These are phyloP conservation scores for Dalechampia spathulata DNA, from an alignment of 441 rosid genomes.

Conservation along the genomic window DNA sequence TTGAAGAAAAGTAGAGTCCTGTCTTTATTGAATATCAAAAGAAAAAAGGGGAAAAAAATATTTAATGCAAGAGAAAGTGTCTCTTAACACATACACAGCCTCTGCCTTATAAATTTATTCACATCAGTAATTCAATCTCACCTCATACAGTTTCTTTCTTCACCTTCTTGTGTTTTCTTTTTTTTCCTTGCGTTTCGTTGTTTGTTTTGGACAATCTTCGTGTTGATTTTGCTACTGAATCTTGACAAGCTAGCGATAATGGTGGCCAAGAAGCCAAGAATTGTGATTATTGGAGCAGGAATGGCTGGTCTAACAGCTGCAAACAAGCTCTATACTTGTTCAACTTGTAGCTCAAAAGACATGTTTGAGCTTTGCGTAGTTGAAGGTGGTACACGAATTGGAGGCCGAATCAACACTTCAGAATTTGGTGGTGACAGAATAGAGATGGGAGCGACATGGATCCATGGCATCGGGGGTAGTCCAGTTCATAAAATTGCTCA, in stretches of 20 bases:
- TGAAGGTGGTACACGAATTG: slow-evolving; percentile 86
- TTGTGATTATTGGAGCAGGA: slow-evolving; percentile 92
- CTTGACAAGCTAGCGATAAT: slow-evolving; percentile 14
- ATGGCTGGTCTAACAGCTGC: slow-evolving; percentile 98
- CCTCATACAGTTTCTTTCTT: slow-evolving; percentile 30
- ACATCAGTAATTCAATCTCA: slow-evolving; percentile 34
- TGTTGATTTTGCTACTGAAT: slow-evolving; percentile 5
- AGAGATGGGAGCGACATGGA: slow-evolving; percentile 99
- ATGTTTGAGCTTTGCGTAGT: slow-evolving; percentile 74
- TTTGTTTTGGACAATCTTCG: not conserved
- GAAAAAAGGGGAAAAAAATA: no score
- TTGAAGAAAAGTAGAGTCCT: slow-evolving; percentile 42
- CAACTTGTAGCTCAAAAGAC: slow-evolving; percentile 28
- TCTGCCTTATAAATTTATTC: slow-evolving; percentile 45
- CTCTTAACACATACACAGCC: slow-evolving; percentile 1
- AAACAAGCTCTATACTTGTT: slow-evolving; percentile 59
- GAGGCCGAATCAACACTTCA: slow-evolving; percentile 84
- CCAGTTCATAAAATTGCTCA: slow-evolving; percentile 71
- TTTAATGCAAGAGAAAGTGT: no score
- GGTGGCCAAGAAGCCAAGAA: slow-evolving; percentile 86
- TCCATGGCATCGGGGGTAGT: slow-evolving; percentile 96
- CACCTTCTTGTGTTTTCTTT: slow-evolving; percentile 4
- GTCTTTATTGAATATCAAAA: slow-evolving; percentile 39
- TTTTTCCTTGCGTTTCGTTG: slow-evolving; percentile 1
- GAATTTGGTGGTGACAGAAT: slow-evolving; percentile 82